Conservation (phyloP, 257 asterid species). For the Paulownia fortunei region DNA sequence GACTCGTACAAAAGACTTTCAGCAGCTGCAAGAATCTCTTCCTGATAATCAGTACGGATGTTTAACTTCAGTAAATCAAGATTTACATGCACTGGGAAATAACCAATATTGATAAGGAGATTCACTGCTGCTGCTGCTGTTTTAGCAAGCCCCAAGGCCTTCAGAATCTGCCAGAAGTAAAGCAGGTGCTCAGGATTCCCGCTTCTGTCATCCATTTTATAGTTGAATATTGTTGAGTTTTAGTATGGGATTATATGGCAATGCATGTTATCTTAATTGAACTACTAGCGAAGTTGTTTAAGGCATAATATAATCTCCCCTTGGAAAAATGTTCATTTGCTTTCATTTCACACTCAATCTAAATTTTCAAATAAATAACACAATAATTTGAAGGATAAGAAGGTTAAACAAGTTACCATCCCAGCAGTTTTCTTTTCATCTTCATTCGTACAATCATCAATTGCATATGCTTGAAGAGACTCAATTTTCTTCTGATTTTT, state of each 20-base stretch:
- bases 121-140: constrained; percentile 81
- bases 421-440: constrained; percentile 81
- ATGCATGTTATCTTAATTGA: background rate
- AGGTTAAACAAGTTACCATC: constrained; percentile 56
- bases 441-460: constrained; percentile 74
- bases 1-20: constrained; percentile 64
- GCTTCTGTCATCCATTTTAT: constrained; percentile 4
- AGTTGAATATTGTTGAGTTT: background rate
- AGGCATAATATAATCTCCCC: constrained; percentile 15
- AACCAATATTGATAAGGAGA: constrained; percentile 87
- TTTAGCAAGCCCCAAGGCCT: constrained; percentile 82
- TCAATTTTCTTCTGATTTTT: constrained; percentile 57
- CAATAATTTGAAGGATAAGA: constrained; percentile 11
- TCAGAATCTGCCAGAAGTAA: constrained; percentile 70
- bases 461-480: constrained; percentile 78
- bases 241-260: constrained; percentile 2
- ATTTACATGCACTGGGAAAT: constrained; percentile 89
- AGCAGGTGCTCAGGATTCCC: constrained; percentile 29
- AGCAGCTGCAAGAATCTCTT: constrained; percentile 73
- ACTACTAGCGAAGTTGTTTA: background rate
- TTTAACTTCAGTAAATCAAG: constrained; percentile 80
- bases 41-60: constrained; percentile 68
- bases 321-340: background rate
- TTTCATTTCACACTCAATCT: constrained; percentile 21
- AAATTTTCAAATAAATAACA: constrained; percentile 11